Percentiles rank a stretch among this genome's conserved stretches.
These are phyloP conservation scores for Diaporthe sp. DNA, from an alignment of 2,329 filamentous ascomycete species.

Conservation along the genomic window DNA sequence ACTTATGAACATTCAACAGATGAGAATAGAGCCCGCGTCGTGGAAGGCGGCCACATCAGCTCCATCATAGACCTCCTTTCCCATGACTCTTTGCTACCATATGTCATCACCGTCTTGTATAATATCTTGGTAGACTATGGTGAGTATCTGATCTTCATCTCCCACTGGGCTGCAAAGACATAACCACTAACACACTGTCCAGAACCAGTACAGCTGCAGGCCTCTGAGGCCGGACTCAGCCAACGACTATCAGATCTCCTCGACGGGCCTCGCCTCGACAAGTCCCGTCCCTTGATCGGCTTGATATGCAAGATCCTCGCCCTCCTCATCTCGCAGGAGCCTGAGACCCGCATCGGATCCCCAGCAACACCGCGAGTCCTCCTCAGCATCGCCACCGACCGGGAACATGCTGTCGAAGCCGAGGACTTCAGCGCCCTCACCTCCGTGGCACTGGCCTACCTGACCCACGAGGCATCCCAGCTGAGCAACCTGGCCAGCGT, in stretches of 20 bases:
- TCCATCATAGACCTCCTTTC: conserved; percentile 60
- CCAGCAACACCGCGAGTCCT: conserved; percentile 60
- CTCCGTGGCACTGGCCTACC: conserved; percentile 65
- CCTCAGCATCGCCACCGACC: conserved; percentile 57
- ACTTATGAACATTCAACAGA: conserved; percentile 49
- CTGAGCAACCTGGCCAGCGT: conserved; percentile 56
- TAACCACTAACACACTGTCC: conserved; percentile 36
- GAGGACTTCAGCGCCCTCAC: conserved; percentile 65
- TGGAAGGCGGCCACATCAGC: conserved; percentile 58
- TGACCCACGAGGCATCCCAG: conserved; percentile 65
- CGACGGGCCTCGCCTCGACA: conserved; percentile 53
- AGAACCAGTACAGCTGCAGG: conserved; percentile 69
- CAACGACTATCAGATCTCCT: conserved; percentile 60
- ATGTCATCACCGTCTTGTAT: conserved; percentile 69
- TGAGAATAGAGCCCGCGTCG: conserved; percentile 67
- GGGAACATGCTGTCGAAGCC: conserved; percentile 54
- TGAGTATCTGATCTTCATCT: conserved; percentile 44
- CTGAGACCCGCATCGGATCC: conserved; percentile 56
- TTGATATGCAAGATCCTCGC: conserved; percentile 68
- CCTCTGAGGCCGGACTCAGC: conserved; percentile 63
- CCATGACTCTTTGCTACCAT: conserved; percentile 59
- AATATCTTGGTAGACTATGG: conserved; percentile 74
- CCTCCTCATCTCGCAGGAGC: conserved; percentile 63
- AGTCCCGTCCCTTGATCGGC: conserved; percentile 55
- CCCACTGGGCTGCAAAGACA: background rate